Conservation (phyloP, 73 alveolate genomes). For the Blepharisma japonicum region DNA sequence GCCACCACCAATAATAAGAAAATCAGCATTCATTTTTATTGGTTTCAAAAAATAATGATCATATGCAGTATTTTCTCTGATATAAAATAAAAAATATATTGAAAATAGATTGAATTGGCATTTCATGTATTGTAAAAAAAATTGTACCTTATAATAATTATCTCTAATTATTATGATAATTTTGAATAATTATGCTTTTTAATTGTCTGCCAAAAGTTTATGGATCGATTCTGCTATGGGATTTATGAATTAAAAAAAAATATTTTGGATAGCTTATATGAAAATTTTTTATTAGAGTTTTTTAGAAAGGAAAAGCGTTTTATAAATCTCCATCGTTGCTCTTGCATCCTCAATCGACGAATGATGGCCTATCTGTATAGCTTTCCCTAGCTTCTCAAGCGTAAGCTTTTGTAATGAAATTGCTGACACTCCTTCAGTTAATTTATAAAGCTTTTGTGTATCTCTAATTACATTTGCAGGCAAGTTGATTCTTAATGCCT, state of each 20-base stretch:
- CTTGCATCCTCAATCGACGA: constrained; percentile 57
- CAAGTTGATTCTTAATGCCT: constrained; percentile 43
- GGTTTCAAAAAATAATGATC: too few species aligned
- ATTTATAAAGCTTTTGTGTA: constrained; percentile 35
- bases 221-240: too few species aligned
- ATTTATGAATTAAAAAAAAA: too few species aligned
- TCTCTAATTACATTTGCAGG: constrained; percentile 46
- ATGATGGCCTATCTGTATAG: constrained; percentile 57
- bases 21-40: constrained; percentile 28
- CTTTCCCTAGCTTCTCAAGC: constrained; percentile 30
- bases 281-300: background rate
- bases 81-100: too few species aligned
- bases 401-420: constrained; percentile 44
- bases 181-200: too few species aligned
- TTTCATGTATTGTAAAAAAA: too few species aligned
- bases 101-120: too few species aligned
- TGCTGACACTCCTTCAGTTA: constrained; percentile 39
- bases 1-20: constrained; percentile 64
- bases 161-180: too few species aligned
- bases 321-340: constrained; percentile 57
- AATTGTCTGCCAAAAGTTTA: too few species aligned
- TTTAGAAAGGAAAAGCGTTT: constrained; percentile 24
- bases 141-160: too few species aligned
- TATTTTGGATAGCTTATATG: too few species aligned
- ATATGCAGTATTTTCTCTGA: too few species aligned